Conservation (phyloP, 345 rosid species). For the Acer saccharum region DNA sequence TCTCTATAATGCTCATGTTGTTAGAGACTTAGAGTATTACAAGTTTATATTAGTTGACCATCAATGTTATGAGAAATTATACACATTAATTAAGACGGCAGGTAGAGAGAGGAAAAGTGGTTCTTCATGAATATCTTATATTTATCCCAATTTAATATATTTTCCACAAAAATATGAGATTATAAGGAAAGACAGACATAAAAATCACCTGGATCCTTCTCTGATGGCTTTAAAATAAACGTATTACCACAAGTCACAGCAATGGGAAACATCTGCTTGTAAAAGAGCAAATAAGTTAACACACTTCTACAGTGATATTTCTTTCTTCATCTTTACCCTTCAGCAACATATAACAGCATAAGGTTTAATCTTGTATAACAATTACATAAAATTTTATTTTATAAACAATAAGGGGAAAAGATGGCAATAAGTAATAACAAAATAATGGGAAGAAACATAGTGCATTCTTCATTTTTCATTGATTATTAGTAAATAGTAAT, state of each 20-base stretch:
- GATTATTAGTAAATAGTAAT: neutral
- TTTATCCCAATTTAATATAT: neutral
- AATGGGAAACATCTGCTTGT: conserved; percentile 51
- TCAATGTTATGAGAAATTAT: neutral
- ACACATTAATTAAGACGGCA: neutral
- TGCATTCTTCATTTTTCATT: neutral
- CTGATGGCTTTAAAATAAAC: conserved; percentile 54
- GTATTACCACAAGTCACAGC: conserved; percentile 58
- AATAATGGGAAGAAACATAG: neutral
- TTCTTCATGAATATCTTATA: neutral
- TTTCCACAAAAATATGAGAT: neutral
- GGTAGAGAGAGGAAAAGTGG: neutral
- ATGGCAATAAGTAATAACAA: neutral
- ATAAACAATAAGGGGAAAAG: neutral
- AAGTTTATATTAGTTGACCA: neutral
- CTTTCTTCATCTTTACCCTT: conserved; percentile 6
- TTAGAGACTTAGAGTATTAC: neutral
- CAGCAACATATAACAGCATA: neutral
- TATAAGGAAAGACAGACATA: neutral
- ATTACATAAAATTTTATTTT: neutral
- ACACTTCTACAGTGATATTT: neutral
- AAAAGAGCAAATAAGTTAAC: neutral
- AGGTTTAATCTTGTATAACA: neutral
- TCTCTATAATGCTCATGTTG: neutral
- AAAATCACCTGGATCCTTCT: conserved; percentile 53